phyloP scores from a whole-genome alignment of 1,284 basidiomycete genomes.

The Fomitiporia mediterranea region DNA sequence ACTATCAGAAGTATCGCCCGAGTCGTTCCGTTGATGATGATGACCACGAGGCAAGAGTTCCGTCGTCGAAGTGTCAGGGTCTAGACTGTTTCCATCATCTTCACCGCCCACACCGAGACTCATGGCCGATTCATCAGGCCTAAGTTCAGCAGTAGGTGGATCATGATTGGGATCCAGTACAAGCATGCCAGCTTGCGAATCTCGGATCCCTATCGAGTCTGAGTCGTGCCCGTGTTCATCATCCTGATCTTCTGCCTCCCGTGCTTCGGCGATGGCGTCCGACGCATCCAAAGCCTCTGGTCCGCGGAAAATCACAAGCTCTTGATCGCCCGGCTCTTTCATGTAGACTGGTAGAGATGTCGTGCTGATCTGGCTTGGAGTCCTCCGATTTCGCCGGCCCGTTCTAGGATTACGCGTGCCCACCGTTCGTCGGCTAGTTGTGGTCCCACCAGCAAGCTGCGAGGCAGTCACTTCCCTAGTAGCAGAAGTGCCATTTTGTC shows the following conservation, averaged over 20 bases:
- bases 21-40: neutral
- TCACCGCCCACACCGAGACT: neutral
- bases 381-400: constrained; percentile 44
- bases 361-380: constrained; percentile 65
- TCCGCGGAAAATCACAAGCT: constrained; percentile 60
- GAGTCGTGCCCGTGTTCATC: constrained; percentile 15
- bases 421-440: neutral
- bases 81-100: neutral
- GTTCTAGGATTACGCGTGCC: neutral
- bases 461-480: constrained; percentile 16
- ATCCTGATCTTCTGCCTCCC: constrained; percentile 17
- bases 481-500: neutral
- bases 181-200: neutral
- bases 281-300: constrained; percentile 19
- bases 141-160: neutral
- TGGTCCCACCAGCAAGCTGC: constrained; percentile 12
- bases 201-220: neutral
- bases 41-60: neutral
- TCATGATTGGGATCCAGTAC: neutral
- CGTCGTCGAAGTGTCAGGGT: constrained; percentile 7
- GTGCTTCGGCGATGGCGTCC: constrained; percentile 16
- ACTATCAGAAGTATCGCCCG: neutral
- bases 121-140: constrained; percentile 2
- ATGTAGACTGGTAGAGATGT: constrained; percentile 68
- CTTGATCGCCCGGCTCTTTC: constrained; percentile 75